A percentile compares a stretch with the other conserved stretches of the same genome.
Conservation (phyloP, 352 stramenopile genomes). For the Pelagophyceae sp. region DNA sequence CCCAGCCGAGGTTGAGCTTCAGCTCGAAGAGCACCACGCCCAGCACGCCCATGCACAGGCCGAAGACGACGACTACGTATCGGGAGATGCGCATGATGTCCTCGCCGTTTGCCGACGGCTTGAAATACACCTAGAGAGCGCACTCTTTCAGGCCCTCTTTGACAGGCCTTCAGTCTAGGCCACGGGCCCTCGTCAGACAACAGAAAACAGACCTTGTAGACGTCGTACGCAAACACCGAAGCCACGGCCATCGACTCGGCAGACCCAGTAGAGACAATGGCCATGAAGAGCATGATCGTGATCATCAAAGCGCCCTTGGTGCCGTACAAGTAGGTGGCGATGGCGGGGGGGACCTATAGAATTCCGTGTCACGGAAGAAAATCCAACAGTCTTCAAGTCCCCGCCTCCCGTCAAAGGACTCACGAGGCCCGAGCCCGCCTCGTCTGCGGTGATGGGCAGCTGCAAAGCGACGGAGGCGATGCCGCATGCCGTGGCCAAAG, state of each 20-base stretch:
- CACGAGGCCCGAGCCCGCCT: constrained; percentile 59
- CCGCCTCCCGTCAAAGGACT: too few relatives aligned
- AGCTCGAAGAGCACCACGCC: constrained; percentile 48
- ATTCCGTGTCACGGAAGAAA: too few relatives aligned
- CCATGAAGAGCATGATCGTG: constrained; percentile 74
- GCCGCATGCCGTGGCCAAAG: constrained; percentile 59
- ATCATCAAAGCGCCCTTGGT: constrained; percentile 50
- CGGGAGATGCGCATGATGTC: constrained; percentile 59
- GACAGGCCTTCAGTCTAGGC: too few relatives aligned
- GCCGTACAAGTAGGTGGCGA: constrained; percentile 57
- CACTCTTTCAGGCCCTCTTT: too few relatives aligned
- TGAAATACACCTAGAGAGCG: constrained; percentile 68
- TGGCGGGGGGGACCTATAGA: constrained; percentile 59
- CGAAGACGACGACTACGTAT: constrained; percentile 54
- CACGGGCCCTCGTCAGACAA: too few relatives aligned
- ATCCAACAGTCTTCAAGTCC: too few relatives aligned
- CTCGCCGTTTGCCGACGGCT: constrained; percentile 55
- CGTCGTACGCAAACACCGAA: constrained; percentile 63
- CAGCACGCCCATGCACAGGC: constrained; percentile 57
- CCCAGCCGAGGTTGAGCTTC: constrained; percentile 60
- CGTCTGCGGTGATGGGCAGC: constrained; percentile 53
- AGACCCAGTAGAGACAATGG: constrained; percentile 63
- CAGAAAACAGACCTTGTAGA: too few relatives aligned
- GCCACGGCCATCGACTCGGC: constrained; percentile 65
- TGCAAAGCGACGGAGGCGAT: constrained; percentile 57